Percentiles rank a stretch among this genome's conserved stretches.
These are phyloP conservation scores for Astragalus glycyphyllos DNA, from an alignment of 306 rosid species.

Conservation along the genomic window DNA sequence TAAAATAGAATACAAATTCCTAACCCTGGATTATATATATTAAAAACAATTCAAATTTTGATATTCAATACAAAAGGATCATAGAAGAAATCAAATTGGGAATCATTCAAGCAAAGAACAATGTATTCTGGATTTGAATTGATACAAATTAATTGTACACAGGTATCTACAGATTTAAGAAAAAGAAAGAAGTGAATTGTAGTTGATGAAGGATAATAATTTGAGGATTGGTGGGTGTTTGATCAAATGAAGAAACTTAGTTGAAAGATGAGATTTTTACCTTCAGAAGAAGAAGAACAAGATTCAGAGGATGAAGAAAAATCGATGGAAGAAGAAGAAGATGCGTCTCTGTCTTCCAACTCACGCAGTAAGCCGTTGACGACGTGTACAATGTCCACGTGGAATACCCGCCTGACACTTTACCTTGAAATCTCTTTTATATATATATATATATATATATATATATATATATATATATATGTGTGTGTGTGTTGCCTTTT, in stretches of 20 bases:
- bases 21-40: not conserved
- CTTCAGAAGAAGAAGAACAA: not conserved
- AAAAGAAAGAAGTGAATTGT: not conserved
- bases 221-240: not conserved
- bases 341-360: not conserved
- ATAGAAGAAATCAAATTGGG: constrained; percentile 7
- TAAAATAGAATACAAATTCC: constrained; percentile 20
- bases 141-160: constrained; percentile 10
- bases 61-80: constrained; percentile 12
- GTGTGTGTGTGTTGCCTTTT: too few relatives aligned
- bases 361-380: constrained; percentile 27
- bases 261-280: constrained; percentile 3
- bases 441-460: too few relatives aligned
- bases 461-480: too few relatives aligned
- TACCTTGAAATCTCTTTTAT: too few relatives aligned
- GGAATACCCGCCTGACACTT: constrained; percentile 13
- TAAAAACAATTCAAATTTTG: not conserved
- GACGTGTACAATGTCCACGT: constrained; percentile 5
- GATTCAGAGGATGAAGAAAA: not conserved
- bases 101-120: not conserved
- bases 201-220: not conserved
- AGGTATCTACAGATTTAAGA: not conserved
- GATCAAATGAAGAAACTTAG: constrained; percentile 33
- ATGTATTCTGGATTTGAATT: constrained; percentile 21
- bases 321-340: not conserved